Base-by-base conservation (phyloP, 208 protist genomes). In the Phytomonas sp. region DNA sequence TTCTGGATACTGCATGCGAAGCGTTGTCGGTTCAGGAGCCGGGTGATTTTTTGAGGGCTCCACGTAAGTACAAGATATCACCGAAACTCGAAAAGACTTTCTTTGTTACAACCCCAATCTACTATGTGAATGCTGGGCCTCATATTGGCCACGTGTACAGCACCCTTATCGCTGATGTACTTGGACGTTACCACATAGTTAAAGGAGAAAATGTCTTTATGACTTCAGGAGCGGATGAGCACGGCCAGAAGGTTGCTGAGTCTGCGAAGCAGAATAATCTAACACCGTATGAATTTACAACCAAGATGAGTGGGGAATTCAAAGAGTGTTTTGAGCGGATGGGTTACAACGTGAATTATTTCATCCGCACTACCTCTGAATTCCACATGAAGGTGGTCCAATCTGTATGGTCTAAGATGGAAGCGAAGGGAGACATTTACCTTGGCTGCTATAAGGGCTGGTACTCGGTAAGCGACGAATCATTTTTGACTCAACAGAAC, bases 211-310 rank as follows among this genome's bases (percentile, higher is more conserved):
- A 86, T 26, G 90, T 97, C 16, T 93, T 97, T 64, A 96, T 98
- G 33, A 83, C 94, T 72, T 99, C 98, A 8, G 98, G 98, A 42
- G 99, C 97, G 1, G 99, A 99, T 78, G 99, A 99, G 81, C 99
- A 99, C 80, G 99, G 99, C 19, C 88, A 94, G 64, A 99, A 99
- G 86, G 87, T 99, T 23, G 86, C 85, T 10, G 89, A 98, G 83
- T 88, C 94, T 7, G 98, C 97, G 1, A 66, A 76, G 36, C 76
- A 84, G 62, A 76, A 83, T 37, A 76, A 81, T 7, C 45, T 97
- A 37, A 79, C 81, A 12, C 89, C 95, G 36, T 79, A 95, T 65
- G 85, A 93, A 29, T 99, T 98, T 80, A 97, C 89, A 49, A 94
- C 98, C 29, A 60, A 78, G 19, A 84, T 98, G 36, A 86, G 94